Evolutionary conservation across 2,329 filamentous ascomycete genomes (phyloP), one percentile per base, ranked within the genome.

Genomic region (Helicocarpus griseus): DNA sequence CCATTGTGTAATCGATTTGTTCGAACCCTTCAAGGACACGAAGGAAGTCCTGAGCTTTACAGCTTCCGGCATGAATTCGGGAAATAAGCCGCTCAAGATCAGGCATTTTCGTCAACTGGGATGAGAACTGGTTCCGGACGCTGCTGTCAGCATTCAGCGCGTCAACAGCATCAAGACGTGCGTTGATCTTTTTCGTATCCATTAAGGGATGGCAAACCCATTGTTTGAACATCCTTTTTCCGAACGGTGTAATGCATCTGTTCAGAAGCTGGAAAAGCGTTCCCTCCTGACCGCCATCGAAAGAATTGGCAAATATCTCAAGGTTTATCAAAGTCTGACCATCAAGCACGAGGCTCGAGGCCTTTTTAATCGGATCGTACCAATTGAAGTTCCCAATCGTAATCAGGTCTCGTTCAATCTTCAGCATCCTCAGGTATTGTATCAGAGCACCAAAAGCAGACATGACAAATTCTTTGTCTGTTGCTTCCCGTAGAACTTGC

Each of bases 121-220:
- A 84, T 2, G 87, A 87, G 65, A 98, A 96, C 59, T 89, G 84
- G 59, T 96, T 89, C 50, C 88, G 87, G 26, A 95, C 76, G 22
- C 77, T 82, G 0, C 80, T 78, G 64, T 97, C 89, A 1, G 86
- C 84, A 60, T 96, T 96, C 39, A 98, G 75, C 62, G 91, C 83
- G 62, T 97, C 93, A 4, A 98, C 89, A 4, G 93, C 93, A 70
- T 98, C 90, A 9, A 98, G 75, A 5, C 93, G 82, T 57, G 94
- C 89, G 61, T 97, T 95, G 73, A 98, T 96, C 64, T 86, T 89
- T 35, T 77, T 73, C 5, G 87, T 83, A 68, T 95, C 86, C 65
- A 89, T 89, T 13, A 98, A 76, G 2, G 93, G 93, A 67, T 98
- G 93, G 62, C 91, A 97, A 2, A 98, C 86, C 93, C 93, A 98